These are phyloP conservation scores for Myriosclerotinia scirpicola DNA, from an alignment of 2,329 filamentous ascomycete species.

Conservation along the genomic window DNA sequence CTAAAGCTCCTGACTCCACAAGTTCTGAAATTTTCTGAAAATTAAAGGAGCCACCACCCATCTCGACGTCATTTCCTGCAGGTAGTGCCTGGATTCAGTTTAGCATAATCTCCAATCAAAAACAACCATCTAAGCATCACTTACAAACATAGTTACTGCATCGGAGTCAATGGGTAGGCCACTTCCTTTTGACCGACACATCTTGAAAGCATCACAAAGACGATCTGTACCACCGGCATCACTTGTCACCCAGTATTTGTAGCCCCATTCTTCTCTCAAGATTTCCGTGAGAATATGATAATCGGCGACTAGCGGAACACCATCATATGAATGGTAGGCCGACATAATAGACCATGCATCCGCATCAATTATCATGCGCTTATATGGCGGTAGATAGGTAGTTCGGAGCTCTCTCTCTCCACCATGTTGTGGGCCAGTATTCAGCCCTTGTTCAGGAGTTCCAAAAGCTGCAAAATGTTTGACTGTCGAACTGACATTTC, in stretches of 20 bases:
- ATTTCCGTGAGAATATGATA: conserved; percentile 66
- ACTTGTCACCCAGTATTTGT: conserved; percentile 63
- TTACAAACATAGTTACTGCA: conserved; percentile 59
- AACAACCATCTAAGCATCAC: conserved; percentile 25
- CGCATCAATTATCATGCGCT: conserved; percentile 68
- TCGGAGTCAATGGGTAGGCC: conserved; percentile 58
- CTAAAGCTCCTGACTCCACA: conserved; percentile 59
- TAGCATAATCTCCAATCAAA: neutral
- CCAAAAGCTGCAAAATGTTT: conserved; percentile 75
- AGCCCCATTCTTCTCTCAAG: conserved; percentile 70
- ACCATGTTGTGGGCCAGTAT: conserved; percentile 58
- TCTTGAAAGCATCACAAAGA: conserved; percentile 61
- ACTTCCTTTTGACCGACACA: conserved; percentile 52
- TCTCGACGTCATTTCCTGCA: conserved; percentile 71
- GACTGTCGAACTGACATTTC: conserved; percentile 67
- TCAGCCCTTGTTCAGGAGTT: conserved; percentile 69
- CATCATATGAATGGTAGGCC: conserved; percentile 73
- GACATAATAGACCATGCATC: conserved; percentile 71
- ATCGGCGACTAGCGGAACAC: conserved; percentile 65
- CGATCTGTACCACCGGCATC: conserved; percentile 72
- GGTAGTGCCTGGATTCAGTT: conserved; percentile 51
- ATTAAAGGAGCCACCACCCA: conserved; percentile 74
- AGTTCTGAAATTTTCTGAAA: conserved; percentile 66
- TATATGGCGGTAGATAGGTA: conserved; percentile 61
- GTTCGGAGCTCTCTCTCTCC: conserved; percentile 55